A percentile compares a stretch with the other conserved stretches of the same genome.
Conservation (phyloP, 169 alveolate genomes). For the Plasmodium blacklocki region DNA sequence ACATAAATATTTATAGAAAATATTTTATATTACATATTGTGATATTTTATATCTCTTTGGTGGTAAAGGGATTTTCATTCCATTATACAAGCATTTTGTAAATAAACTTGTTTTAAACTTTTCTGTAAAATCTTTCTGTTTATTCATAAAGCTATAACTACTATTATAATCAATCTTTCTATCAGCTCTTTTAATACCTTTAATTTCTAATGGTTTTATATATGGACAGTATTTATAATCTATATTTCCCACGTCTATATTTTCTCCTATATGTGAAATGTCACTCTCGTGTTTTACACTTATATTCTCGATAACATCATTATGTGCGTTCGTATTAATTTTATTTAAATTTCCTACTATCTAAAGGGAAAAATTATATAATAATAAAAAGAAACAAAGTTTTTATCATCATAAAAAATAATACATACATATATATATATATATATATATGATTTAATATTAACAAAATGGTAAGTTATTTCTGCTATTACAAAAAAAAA, state of each 20-base stretch:
- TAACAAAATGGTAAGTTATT: too few species aligned
- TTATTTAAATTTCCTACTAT: conserved; percentile 40
- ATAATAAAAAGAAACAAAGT: conserved; percentile 3
- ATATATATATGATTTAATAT: too few species aligned
- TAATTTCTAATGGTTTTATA: conserved; percentile 79
- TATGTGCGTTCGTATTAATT: conserved; percentile 30
- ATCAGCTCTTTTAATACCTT: conserved; percentile 87
- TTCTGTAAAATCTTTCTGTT: conserved; percentile 77
- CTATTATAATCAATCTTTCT: conserved; percentile 81
- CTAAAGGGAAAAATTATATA: background rate
- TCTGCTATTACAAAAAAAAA: too few species aligned
- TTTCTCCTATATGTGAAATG: background rate
- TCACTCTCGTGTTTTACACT: background rate
- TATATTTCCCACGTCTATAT: conserved; percentile 21
- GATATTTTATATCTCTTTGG: conserved; percentile 58
- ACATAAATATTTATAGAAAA: background rate
- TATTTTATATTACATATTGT: conserved; percentile 39
- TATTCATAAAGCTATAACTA: conserved; percentile 39
- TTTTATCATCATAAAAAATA: too few species aligned
- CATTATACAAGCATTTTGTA: conserved; percentile 71
- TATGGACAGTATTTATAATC: conserved; percentile 75
- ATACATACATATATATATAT: too few species aligned
- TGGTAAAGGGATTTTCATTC: conserved; percentile 86
- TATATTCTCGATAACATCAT: background rate
- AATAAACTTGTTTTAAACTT: conserved; percentile 16